Conservation (phyloP, 2,329 filamentous ascomycete species). For the Fusarium xylarioides region DNA sequence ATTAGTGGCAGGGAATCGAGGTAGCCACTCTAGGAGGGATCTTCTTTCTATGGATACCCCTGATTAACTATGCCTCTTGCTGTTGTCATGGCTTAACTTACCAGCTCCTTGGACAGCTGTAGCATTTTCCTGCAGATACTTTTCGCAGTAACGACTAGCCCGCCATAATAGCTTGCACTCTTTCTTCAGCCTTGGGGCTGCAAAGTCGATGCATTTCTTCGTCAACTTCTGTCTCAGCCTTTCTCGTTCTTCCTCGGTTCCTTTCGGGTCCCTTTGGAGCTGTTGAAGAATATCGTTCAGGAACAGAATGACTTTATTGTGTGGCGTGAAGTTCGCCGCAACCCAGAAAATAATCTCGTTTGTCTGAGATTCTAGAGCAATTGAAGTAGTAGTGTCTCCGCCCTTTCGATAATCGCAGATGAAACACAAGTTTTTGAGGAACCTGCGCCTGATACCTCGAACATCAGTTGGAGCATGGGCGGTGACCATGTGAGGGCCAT, state of each 20-base stretch:
- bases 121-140: neutral
- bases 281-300: slow-evolving; percentile 40
- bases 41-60: neutral
- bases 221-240: neutral
- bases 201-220: slow-evolving; percentile 29
- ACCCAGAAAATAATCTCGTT: slow-evolving; percentile 54
- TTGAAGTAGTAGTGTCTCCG: slow-evolving; percentile 55
- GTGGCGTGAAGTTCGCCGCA: slow-evolving; percentile 49
- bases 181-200: slow-evolving; percentile 34
- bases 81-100: neutral
- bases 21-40: slow-evolving; percentile 18
- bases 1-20: neutral
- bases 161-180: slow-evolving; percentile 31
- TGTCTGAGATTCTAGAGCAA: slow-evolving; percentile 51
- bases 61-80: neutral
- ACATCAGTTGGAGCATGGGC: neutral
- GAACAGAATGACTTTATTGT: slow-evolving; percentile 43
- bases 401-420: slow-evolving; percentile 59
- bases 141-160: slow-evolving; percentile 19
- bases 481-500: slow-evolving; percentile 20
- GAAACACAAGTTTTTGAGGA: slow-evolving; percentile 54
- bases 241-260: neutral
- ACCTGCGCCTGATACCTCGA: slow-evolving; percentile 33
- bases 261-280: neutral
- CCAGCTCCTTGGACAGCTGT: neutral